Percentiles rank a stretch among this genome's conserved stretches.
These are phyloP conservation scores for Houttuynia cordata DNA, from an alignment of 164 flowering plant species.

Conservation along the genomic window DNA sequence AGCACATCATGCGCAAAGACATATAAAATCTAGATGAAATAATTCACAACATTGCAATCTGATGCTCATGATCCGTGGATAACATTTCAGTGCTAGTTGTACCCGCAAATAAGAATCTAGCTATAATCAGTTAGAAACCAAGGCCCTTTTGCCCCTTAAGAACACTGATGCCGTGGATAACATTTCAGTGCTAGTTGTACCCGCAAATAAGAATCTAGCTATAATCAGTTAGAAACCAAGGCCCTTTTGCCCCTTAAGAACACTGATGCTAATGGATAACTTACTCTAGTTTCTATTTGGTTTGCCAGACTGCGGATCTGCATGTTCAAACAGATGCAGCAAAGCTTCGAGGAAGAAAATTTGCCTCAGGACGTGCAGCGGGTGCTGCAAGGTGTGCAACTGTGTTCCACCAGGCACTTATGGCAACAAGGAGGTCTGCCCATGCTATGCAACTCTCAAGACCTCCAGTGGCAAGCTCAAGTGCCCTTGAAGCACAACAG, in stretches of 20 bases:
- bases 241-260: not conserved
- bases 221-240: not conserved
- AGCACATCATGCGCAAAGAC: no score
- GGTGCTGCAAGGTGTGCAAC: slow-evolving; percentile 50
- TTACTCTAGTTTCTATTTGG: not conserved
- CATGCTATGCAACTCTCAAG: slow-evolving; percentile 49
- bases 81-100: not conserved
- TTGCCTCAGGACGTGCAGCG: slow-evolving; percentile 48
- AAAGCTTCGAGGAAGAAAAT: slow-evolving; percentile 40
- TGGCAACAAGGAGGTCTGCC: slow-evolving; percentile 46
- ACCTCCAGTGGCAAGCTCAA: slow-evolving; percentile 17
- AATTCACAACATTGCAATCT: no score
- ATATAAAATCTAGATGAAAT: no score
- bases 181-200: not conserved
- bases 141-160: not conserved
- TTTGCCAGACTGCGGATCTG: slow-evolving; percentile 35
- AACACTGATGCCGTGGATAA: not conserved
- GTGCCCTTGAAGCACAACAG: slow-evolving; percentile 14
- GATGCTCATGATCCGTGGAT: no score
- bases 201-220: no score
- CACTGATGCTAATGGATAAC: not conserved
- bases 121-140: not conserved
- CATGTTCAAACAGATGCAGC: slow-evolving; percentile 47
- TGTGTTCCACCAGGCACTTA: slow-evolving; percentile 77
- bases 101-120: no score